Conservation (phyloP, 1,284 basidiomycete species). For the Leccinum glutinopallens region DNA sequence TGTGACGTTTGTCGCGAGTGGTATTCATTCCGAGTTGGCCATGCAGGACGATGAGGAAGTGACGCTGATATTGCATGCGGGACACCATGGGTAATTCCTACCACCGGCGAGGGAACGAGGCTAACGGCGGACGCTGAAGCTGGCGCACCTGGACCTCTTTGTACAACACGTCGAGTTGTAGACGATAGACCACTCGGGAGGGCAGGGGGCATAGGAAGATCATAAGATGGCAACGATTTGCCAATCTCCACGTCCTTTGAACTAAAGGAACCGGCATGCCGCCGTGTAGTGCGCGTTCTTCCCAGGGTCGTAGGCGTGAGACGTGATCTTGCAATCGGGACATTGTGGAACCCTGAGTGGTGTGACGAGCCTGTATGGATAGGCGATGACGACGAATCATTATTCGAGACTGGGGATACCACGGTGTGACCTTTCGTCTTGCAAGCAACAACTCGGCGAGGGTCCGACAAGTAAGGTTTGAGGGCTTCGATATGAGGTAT, state of each 20-base stretch:
- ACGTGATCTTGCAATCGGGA: conserved; percentile 44
- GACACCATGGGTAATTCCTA: conserved; percentile 13
- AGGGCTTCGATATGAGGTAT: conserved; percentile 74
- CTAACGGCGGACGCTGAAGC: conserved; percentile 29
- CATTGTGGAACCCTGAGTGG: conserved; percentile 29
- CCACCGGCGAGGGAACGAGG: conserved; percentile 18
- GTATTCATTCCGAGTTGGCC: conserved; percentile 20
- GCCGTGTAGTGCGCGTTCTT: conserved; percentile 56
- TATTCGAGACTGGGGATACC: conserved; percentile 11
- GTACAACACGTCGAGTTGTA: conserved; percentile 50
- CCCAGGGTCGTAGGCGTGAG: conserved; percentile 28
- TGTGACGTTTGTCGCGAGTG: conserved; percentile 65
- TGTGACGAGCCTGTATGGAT: conserved; percentile 28
- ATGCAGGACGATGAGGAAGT: conserved; percentile 17
- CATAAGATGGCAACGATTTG: conserved; percentile 72
- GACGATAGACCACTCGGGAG: conserved; percentile 41
- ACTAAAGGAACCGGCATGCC: conserved; percentile 93
- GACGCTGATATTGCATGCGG: conserved; percentile 21
- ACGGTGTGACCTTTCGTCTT: conserved; percentile 31
- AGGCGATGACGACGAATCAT: conserved; percentile 26
- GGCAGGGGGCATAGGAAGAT: conserved; percentile 38
- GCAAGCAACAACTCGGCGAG: conserved; percentile 36
- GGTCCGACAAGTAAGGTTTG: conserved; percentile 60
- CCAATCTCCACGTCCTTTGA: conserved; percentile 90
- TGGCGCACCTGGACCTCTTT: conserved; percentile 39